These are phyloP conservation scores for Penicillium mononematosum DNA, from an alignment of 495 filamentous ascomycete species.

Conservation along the genomic window DNA sequence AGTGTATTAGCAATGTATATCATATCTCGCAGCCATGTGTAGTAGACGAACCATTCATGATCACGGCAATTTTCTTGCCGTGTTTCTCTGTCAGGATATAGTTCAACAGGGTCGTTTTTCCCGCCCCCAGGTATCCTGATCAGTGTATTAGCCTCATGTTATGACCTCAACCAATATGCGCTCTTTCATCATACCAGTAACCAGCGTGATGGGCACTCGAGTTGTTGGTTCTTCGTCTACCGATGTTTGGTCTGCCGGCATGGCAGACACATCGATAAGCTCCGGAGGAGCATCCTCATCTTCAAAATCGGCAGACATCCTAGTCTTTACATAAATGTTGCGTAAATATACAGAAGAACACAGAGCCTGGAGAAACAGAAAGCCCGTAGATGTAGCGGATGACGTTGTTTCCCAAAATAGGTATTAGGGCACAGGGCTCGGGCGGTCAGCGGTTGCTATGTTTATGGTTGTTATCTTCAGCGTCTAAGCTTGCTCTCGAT, in stretches of 20 bases:
- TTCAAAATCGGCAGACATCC: constrained; percentile 49
- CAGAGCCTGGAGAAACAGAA: neutral
- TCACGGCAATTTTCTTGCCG: constrained; percentile 96
- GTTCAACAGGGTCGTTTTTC: constrained; percentile 93
- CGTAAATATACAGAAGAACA: constrained; percentile 1
- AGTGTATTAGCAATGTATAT: constrained; percentile 19
- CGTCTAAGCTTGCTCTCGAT: constrained; percentile 18
- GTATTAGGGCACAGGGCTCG: constrained; percentile 44
- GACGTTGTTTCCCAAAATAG: constrained; percentile 39
- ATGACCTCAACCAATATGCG: neutral
- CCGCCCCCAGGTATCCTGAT: constrained; percentile 84
- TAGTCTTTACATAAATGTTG: neutral
- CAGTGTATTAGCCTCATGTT: neutral
- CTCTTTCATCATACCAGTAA: constrained; percentile 65
- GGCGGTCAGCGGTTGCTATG: constrained; percentile 30
- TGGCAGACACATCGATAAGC: constrained; percentile 57
- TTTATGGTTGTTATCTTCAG: constrained; percentile 20
- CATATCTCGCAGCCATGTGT: neutral
- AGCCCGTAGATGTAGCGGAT: constrained; percentile 19
- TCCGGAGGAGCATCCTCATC: constrained; percentile 74
- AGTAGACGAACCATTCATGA: constrained; percentile 74
- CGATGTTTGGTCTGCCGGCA: constrained; percentile 25
- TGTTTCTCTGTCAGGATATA: constrained; percentile 92
- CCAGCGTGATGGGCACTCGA: constrained; percentile 89
- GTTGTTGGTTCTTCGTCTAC: constrained; percentile 32